Percentiles rank a stretch among this genome's conserved stretches.
These are phyloP conservation scores for Daldinia vernicosa DNA, from an alignment of 495 filamentous ascomycete genomes.

Conservation along the genomic window DNA sequence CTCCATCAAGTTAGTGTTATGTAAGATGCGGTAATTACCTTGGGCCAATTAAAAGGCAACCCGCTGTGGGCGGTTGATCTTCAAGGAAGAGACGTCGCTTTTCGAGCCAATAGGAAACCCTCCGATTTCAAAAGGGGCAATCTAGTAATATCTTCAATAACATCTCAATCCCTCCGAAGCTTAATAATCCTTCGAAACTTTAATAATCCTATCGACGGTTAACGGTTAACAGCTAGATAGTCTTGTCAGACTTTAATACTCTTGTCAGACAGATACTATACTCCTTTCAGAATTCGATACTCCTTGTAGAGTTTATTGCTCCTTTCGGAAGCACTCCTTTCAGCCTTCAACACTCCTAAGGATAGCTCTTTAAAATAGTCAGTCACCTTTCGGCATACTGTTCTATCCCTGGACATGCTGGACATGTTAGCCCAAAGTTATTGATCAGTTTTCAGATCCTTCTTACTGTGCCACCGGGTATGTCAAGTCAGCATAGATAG, in stretches of 20 bases:
- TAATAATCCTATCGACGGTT: neutral
- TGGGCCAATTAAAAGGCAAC: neutral
- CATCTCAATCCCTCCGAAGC: neutral
- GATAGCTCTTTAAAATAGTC: neutral
- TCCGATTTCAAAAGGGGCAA: slow-evolving; percentile 1
- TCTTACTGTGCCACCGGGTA: neutral
- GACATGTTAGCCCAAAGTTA: neutral
- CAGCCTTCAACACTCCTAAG: neutral
- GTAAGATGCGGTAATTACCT: neutral
- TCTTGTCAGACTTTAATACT: neutral
- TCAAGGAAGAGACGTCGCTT: neutral
- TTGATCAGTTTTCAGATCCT: neutral
- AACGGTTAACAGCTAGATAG: no score
- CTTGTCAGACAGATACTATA: no score
- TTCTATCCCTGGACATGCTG: neutral
- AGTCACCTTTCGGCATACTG: neutral
- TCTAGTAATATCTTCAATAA: neutral
- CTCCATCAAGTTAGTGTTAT: neutral
- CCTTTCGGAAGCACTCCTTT: slow-evolving; percentile 2
- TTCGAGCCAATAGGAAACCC: neutral
- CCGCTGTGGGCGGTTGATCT: neutral
- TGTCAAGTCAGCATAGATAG: neutral
- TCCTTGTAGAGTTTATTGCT: neutral
- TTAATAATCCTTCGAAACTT: slow-evolving; percentile 2
- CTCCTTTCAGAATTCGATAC: neutral